These are phyloP conservation scores for Corchorus capsularis DNA, from an alignment of 345 rosid species.

Conservation along the genomic window DNA sequence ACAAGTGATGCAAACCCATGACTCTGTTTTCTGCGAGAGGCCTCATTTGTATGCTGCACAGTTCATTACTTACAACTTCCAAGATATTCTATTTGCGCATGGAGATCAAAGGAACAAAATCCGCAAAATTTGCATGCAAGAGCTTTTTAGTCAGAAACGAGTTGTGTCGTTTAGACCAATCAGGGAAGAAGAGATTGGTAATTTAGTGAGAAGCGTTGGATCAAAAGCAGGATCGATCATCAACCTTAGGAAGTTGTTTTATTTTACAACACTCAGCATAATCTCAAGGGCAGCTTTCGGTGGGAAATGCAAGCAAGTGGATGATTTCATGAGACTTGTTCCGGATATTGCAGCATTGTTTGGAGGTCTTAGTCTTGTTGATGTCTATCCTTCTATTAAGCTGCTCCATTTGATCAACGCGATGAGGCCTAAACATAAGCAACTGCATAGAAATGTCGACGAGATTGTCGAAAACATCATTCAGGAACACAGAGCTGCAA, in stretches of 20 bases:
- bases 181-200: not conserved
- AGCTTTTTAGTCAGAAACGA: slow-evolving; percentile 12
- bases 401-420: not conserved
- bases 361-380: not conserved
- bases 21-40: slow-evolving; percentile 28
- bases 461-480: not conserved
- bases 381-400: not conserved
- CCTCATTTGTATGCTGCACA: not conserved
- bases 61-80: slow-evolving; percentile 8
- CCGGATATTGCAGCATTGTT: not conserved
- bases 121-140: slow-evolving; percentile 9
- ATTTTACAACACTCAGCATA: not conserved
- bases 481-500: not conserved
- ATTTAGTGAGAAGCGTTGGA: not conserved
- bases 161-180: slow-evolving; percentile 12
- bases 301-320: not conserved
- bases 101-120: slow-evolving; percentile 12
- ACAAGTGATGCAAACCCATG: slow-evolving; percentile 36
- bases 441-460: not conserved
- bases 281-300: slow-evolving; percentile 6
- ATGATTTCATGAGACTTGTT: not conserved
- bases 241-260: not conserved
- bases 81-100: not conserved
- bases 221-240: not conserved
- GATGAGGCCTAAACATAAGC: not conserved